Evolutionary conservation across 1,284 basidiomycete genomes (phyloP).

Genomic region (Acaromyces ingoldii): DNA sequence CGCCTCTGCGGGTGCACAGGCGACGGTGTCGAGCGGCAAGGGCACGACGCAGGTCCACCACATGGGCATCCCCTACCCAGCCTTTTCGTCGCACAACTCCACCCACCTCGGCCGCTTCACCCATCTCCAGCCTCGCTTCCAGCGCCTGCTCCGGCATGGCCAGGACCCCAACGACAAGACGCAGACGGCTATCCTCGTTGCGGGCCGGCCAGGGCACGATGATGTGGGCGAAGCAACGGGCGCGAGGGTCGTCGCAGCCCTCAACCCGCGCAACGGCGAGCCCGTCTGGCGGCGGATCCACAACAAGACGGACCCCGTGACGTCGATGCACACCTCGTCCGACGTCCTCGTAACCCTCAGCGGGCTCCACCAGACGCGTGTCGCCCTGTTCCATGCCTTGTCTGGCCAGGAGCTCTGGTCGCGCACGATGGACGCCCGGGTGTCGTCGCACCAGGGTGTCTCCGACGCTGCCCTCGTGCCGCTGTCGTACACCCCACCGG

Average conservation of each 20-base stretch:
- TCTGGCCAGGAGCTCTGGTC: constrained; percentile 65
- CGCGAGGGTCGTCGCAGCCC: constrained; percentile 71
- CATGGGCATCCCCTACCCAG: constrained; percentile 2
- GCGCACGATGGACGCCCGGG: constrained; percentile 13
- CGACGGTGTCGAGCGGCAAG: no score
- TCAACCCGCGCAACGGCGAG: constrained; percentile 67
- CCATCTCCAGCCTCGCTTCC: constrained; percentile 43
- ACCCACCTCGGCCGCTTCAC: background rate
- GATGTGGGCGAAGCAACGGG: constrained; percentile 54
- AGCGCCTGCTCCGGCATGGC: constrained; percentile 46
- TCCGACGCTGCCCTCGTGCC: constrained; percentile 33
- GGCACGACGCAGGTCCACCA: background rate
- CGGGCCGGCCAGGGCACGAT: constrained; percentile 29
- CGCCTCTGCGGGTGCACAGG: no score
- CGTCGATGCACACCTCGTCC: constrained; percentile 64
- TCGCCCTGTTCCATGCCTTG: constrained; percentile 65
- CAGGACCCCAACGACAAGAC: constrained; percentile 43
- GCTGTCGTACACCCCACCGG: background rate
- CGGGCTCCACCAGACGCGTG: constrained; percentile 65
- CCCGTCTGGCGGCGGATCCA: constrained; percentile 78
- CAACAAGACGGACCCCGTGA: constrained; percentile 63
- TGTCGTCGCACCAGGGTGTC: constrained; percentile 16
- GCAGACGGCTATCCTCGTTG: constrained; percentile 62
- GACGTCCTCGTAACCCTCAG: constrained; percentile 59
- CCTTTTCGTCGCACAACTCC: constrained; percentile 1